These are phyloP conservation scores for Colletotrichum incanum DNA, from an alignment of 2,329 filamentous ascomycete species.

Conservation along the genomic window DNA sequence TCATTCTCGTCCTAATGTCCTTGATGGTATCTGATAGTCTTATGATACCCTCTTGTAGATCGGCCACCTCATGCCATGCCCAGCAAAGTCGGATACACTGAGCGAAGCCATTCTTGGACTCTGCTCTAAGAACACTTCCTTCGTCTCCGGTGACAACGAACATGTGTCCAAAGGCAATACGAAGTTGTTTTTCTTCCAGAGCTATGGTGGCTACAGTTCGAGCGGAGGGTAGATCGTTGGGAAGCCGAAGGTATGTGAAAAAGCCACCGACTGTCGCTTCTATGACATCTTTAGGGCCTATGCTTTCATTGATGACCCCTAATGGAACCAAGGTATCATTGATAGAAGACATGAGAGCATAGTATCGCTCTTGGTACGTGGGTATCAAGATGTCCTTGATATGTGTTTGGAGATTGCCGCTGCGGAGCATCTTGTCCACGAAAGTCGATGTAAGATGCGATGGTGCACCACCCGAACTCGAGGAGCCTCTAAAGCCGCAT, in stretches of 20 bases:
- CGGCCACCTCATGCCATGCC: conserved; percentile 78
- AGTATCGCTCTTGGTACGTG: conserved; percentile 44
- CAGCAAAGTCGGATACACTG: conserved; percentile 77
- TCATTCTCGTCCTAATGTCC: neutral
- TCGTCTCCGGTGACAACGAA: conserved; percentile 78
- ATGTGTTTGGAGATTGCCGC: conserved; percentile 43
- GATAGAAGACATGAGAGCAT: conserved; percentile 43
- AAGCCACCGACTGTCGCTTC: conserved; percentile 66
- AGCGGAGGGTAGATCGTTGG: conserved; percentile 47
- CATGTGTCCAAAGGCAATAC: conserved; percentile 77
- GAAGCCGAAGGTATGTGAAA: conserved; percentile 75
- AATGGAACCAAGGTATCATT: conserved; percentile 43
- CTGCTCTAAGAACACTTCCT: conserved; percentile 54
- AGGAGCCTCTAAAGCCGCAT: neutral
- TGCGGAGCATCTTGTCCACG: conserved; percentile 44
- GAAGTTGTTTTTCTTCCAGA: conserved; percentile 74
- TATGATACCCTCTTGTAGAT: conserved; percentile 77
- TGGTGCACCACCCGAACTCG: conserved; percentile 48
- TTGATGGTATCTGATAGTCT: conserved; percentile 63
- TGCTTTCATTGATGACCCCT: neutral
- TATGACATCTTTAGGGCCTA: neutral
- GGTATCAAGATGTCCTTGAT: conserved; percentile 45
- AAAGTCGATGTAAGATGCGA: conserved; percentile 27
- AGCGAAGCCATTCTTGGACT: conserved; percentile 62
- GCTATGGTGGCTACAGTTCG: conserved; percentile 64